These are phyloP conservation scores for Chrysosporium queenslandicum DNA, from an alignment of 2,329 filamentous ascomycete genomes.

Conservation along the genomic window DNA sequence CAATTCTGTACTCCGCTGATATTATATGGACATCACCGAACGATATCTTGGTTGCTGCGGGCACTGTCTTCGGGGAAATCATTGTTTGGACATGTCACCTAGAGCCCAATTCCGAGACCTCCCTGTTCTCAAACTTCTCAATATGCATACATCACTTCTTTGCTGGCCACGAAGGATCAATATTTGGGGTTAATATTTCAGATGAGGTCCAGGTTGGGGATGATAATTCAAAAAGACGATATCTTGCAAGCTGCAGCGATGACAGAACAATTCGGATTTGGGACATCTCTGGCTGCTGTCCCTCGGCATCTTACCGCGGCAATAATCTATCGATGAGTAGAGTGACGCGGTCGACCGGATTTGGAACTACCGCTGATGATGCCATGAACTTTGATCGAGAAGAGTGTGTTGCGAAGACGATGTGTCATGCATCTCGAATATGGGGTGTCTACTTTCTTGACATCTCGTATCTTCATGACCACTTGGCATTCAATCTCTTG, in stretches of 20 bases:
- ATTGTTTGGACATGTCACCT: constrained; percentile 69
- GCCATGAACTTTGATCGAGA: constrained; percentile 29
- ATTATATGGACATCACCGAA: constrained; percentile 51
- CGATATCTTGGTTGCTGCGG: constrained; percentile 66
- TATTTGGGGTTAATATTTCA: constrained; percentile 82
- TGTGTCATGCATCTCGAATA: constrained; percentile 82
- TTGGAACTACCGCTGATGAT: constrained; percentile 38
- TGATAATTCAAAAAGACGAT: constrained; percentile 38
- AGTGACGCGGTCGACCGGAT: constrained; percentile 44
- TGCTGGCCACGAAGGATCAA: constrained; percentile 74
- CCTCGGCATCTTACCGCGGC: constrained; percentile 26
- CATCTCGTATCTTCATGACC: constrained; percentile 18
- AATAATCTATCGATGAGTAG: background rate
- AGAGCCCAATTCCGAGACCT: constrained; percentile 9
- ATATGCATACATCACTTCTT: constrained; percentile 47
- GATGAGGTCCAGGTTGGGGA: constrained; percentile 37
- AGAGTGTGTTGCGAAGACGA: constrained; percentile 57
- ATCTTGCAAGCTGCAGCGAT: constrained; percentile 90
- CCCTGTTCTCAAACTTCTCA: constrained; percentile 17
- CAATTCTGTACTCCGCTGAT: constrained; percentile 79
- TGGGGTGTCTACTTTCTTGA: constrained; percentile 68
- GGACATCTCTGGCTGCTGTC: constrained; percentile 57
- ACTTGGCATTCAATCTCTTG: constrained; percentile 44
- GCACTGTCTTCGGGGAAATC: constrained; percentile 91
- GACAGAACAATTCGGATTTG: constrained; percentile 83